A percentile compares a stretch with the other conserved stretches of the same genome.
These are phyloP conservation scores for Haplosporangium gracile DNA, from an alignment of 192 early-diverging fungal genomes.

Conservation along the genomic window DNA sequence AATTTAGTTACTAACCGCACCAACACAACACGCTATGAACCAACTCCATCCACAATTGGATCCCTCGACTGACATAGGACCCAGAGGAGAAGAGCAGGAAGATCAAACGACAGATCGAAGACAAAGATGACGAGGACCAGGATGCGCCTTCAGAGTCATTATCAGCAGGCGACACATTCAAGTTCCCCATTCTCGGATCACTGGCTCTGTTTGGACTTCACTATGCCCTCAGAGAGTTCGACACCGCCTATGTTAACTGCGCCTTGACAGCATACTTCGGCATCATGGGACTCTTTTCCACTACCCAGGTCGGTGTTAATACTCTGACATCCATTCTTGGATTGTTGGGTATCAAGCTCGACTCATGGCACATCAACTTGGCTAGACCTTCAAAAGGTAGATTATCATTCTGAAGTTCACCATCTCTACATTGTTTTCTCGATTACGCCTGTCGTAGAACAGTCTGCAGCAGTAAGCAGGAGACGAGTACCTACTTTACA, in stretches of 20 bases:
- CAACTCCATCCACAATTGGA: background rate
- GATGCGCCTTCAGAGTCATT: conserved; percentile 78
- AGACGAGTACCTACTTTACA: background rate
- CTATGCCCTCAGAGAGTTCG: conserved; percentile 81
- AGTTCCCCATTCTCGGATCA: conserved; percentile 92
- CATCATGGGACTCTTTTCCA: conserved; percentile 78
- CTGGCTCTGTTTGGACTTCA: conserved; percentile 83
- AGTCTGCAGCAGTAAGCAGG: background rate
- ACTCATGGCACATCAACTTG: conserved; percentile 78
- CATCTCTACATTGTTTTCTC: background rate
- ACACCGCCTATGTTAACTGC: conserved; percentile 83
- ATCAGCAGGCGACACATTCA: conserved; percentile 83
- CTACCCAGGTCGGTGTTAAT: conserved; percentile 68
- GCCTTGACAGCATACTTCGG: conserved; percentile 88
- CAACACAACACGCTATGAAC: background rate
- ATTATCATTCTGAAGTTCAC: background rate
- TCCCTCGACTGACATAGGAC: conserved; percentile 14
- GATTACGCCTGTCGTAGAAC: background rate
- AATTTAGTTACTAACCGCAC: too few relatives aligned
- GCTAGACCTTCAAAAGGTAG: conserved; percentile 71
- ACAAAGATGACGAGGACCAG: conserved; percentile 72
- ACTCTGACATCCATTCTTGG: conserved; percentile 58
- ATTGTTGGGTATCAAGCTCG: conserved; percentile 63
- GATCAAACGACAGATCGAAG: conserved; percentile 50
- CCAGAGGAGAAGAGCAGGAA: conserved; percentile 54